Base-by-base conservation (phyloP, 305 asterid species). In the Fraxinus nigra region DNA sequence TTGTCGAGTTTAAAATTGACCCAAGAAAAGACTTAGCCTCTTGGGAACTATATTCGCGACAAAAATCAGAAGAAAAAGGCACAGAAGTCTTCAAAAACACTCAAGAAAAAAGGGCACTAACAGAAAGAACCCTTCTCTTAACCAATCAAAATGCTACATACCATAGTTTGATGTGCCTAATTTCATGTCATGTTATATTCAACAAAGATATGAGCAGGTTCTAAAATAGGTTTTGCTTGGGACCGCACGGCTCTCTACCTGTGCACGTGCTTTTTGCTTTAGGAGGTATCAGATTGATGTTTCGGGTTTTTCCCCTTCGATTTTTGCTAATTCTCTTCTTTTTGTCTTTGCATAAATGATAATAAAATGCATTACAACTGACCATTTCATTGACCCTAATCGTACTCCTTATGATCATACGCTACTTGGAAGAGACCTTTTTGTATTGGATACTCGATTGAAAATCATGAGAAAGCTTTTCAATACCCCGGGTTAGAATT, bases 1-100 rank as follows among this genome's bases (percentile, higher is more conserved):
- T 81, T 80, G 90, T 84, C 87, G 85, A 85, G 84, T 77, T 75
- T 73, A 85, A 79, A 89, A 80, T 80, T 78, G 85, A 88, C 81
- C 10, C 81, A 37, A 83, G 79, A 24, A 80, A 76, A 76, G 70
- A 56, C 85, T 86, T 85, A 61, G 51, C 77, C 83, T 70, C 86
- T 54, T 72, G 30, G 72, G 83, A 75, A 3, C 56, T 24, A 61
- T 61, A 24, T 61, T 9, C 28, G 7, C 13, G 38, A 9, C 82
- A 81, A 67, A 69, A 77, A 78, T 67, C 59, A 75, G 51, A 72
- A 73, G 79, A 82, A 82, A 48, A 3, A 59, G 30, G 69, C 69
- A n/a, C 85, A 59, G n/a, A 7, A 34, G 38, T 82, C 85, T 79
- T 83, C 59, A 30, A 83, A 13, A 16, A 28, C 69, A 65, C 75